These are phyloP conservation scores for Erodium moschatum DNA, from an alignment of 441 rosid species.

Conservation along the genomic window DNA sequence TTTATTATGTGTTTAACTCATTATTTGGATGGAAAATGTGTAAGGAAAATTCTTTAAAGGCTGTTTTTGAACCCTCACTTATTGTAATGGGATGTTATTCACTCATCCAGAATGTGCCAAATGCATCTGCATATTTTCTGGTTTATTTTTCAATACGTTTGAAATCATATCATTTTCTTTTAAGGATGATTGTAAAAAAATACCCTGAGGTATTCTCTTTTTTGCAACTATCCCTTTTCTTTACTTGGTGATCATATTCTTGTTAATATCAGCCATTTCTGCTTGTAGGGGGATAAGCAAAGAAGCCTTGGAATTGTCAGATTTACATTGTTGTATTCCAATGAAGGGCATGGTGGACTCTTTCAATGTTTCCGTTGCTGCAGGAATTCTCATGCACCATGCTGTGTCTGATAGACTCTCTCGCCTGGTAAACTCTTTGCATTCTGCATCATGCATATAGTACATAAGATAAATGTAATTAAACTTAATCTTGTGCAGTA, in stretches of 20 bases:
- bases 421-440: slow-evolving; percentile 47
- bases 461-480: background rate
- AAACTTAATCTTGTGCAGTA: background rate
- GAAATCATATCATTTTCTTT: background rate
- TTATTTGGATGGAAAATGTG: background rate
- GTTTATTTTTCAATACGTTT: slow-evolving; percentile 7
- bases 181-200: too few relatives aligned
- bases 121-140: background rate
- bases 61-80: background rate
- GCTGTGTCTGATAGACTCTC: slow-evolving; percentile 71
- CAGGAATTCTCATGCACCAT: slow-evolving; percentile 87
- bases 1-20: background rate
- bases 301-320: slow-evolving; percentile 65
- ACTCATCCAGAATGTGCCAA: slow-evolving; percentile 1
- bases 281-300: slow-evolving; percentile 72
- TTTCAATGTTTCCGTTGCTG: slow-evolving; percentile 92
- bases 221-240: too few relatives aligned
- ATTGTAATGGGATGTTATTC: background rate
- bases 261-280: slow-evolving; percentile 9
- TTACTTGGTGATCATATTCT: background rate
- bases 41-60: background rate
- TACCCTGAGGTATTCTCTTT: too few relatives aligned
- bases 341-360: slow-evolving; percentile 99
- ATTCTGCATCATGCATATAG: background rate
- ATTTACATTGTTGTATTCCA: slow-evolving; percentile 76